These are phyloP conservation scores for Wickerhamomyces silvicola DNA, from an alignment of 805 yeast genomes.

Conservation along the genomic window DNA sequence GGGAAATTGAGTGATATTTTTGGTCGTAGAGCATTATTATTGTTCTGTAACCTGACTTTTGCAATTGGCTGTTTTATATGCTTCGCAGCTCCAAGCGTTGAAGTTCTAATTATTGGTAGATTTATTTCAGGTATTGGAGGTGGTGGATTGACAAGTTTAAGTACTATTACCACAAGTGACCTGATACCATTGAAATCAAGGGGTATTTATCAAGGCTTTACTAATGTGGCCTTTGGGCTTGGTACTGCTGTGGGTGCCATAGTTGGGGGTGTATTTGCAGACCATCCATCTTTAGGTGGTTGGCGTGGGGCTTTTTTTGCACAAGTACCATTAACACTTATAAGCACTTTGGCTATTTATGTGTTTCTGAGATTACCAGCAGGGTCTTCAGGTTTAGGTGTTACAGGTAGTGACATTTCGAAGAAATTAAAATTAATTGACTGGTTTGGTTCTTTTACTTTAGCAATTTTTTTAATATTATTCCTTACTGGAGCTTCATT, in stretches of 20 bases:
- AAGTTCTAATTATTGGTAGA: slow-evolving; percentile 45
- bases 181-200: slow-evolving; percentile 70
- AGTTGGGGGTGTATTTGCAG: slow-evolving; percentile 46
- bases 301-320: slow-evolving; percentile 43
- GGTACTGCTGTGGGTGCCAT: slow-evolving; percentile 75
- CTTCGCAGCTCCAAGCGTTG: slow-evolving; percentile 41
- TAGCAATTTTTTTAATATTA: slow-evolving; percentile 38
- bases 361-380: slow-evolving; percentile 34
- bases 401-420: slow-evolving; percentile 31
- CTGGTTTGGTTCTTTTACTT: slow-evolving; percentile 41
- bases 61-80: slow-evolving; percentile 53
- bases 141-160: slow-evolving; percentile 72
- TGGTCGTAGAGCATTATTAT: slow-evolving; percentile 50
- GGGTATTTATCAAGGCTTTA: slow-evolving; percentile 78
- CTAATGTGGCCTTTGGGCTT: slow-evolving; percentile 66
- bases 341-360: slow-evolving; percentile 35
- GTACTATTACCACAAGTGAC: slow-evolving; percentile 73
- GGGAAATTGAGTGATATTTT: slow-evolving; percentile 70
- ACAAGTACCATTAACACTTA: slow-evolving; percentile 46
- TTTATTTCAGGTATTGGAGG: slow-evolving; percentile 86
- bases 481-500: slow-evolving; percentile 46
- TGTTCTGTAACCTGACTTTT: slow-evolving; percentile 50
- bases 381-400: slow-evolving; percentile 50
- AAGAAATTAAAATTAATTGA: slow-evolving; percentile 52
- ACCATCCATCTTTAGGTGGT: slow-evolving; percentile 37